Percentiles rank a stretch among this genome's conserved stretches.
These are phyloP conservation scores for Cucurbita maxima DNA, from an alignment of 306 rosid genomes.

Conservation along the genomic window DNA sequence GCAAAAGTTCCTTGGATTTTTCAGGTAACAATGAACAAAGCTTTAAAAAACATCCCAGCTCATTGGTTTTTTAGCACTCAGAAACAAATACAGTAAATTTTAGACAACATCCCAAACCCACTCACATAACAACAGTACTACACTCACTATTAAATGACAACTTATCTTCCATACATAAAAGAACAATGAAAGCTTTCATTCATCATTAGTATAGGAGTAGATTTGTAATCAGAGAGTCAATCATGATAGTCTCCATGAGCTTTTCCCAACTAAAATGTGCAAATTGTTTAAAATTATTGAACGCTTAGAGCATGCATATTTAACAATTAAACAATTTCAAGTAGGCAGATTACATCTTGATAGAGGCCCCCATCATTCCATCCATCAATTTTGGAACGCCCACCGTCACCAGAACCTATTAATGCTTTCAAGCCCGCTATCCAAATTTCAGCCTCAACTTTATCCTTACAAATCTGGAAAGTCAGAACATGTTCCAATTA, in stretches of 20 bases:
- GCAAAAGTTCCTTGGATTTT: not conserved
- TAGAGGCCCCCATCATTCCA: conserved; percentile 87
- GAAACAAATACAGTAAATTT: not conserved
- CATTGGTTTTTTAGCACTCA: not conserved
- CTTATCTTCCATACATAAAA: not conserved
- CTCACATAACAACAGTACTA: conserved; percentile 18
- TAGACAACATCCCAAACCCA: conserved; percentile 1
- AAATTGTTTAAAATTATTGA: not conserved
- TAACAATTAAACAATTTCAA: conserved; percentile 3
- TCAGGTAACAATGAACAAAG: not conserved
- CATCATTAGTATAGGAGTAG: not conserved
- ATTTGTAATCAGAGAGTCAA: not conserved
- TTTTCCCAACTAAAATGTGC: not conserved
- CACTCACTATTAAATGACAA: not conserved
- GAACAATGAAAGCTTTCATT: not conserved
- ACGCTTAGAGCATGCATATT: not conserved
- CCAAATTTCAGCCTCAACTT: conserved; percentile 97
- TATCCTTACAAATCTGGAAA: conserved; percentile 86
- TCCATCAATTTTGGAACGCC: conserved; percentile 94
- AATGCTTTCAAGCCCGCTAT: conserved; percentile 75
- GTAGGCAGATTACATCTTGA: conserved; percentile 54
- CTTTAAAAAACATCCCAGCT: not conserved
- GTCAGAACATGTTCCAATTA: conserved; percentile 8
- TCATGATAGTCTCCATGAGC: not conserved
- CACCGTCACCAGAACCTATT: conserved; percentile 70